Percentiles rank a stretch among this genome's conserved stretches.
phyloP scores from a whole-genome alignment of 305 asterid genomes.

The Solanum hybrid region DNA sequence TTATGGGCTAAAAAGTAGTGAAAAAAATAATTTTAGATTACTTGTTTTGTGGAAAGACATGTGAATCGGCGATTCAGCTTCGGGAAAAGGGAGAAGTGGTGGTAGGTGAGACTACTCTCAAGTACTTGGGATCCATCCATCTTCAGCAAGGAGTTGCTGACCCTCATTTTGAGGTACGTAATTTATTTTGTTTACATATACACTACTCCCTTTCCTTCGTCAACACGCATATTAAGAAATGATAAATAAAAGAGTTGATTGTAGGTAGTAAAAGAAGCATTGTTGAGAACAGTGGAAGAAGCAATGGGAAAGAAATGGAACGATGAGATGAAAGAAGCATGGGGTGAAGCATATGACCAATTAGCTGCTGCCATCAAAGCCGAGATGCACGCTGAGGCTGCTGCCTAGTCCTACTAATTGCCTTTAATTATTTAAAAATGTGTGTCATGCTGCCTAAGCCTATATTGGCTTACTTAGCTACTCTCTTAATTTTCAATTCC shows the following conservation, averaged over 20 bases:
- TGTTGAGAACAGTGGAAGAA: conserved; percentile 45
- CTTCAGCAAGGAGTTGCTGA: conserved; percentile 41
- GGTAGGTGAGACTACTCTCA: conserved; percentile 45
- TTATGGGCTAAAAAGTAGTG: background rate
- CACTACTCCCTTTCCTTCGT: too few species aligned
- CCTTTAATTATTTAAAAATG: background rate
- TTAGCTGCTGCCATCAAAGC: conserved; percentile 44
- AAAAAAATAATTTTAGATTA: too few species aligned
- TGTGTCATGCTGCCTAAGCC: background rate
- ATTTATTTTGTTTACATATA: background rate
- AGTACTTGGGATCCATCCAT: conserved; percentile 53
- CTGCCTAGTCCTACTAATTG: background rate
- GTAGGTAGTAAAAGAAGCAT: conserved; percentile 53
- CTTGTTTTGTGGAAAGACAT: conserved; percentile 18
- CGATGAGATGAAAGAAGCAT: conserved; percentile 41
- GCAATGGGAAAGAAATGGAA: conserved; percentile 44
- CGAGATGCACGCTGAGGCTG: conserved; percentile 31
- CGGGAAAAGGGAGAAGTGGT: conserved; percentile 51
- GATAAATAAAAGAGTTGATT: background rate
- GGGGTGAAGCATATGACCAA: conserved; percentile 52
- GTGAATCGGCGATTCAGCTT: conserved; percentile 52
- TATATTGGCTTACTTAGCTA: background rate
- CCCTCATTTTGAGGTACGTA: conserved; percentile 43
- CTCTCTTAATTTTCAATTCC: background rate
- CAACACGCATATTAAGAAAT: too few species aligned